phyloP scores from a whole-genome alignment of 192 early-diverging fungal species.

The Umbelopsis vinacea region DNA sequence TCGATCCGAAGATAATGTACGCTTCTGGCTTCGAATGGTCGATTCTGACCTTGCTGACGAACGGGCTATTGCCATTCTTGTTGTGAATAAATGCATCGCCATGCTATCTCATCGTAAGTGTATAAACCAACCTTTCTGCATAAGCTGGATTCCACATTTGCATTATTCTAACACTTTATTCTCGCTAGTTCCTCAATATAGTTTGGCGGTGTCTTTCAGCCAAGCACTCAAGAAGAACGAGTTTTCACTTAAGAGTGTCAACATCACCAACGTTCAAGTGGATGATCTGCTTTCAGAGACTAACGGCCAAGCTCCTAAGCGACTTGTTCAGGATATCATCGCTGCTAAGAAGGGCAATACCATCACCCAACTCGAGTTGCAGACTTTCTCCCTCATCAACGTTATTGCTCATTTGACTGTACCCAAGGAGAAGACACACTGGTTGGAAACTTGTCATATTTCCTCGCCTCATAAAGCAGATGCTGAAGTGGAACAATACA shows the following conservation, averaged over 20 bases:
- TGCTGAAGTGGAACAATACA: conserved; percentile 19
- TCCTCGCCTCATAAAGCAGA: neutral
- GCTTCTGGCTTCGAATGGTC: conserved; percentile 45
- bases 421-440: neutral
- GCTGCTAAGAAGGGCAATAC: conserved; percentile 32
- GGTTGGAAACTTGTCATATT: neutral
- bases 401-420: conserved; percentile 25
- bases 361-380: conserved; percentile 35
- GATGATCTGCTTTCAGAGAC: conserved; percentile 20
- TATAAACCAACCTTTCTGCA: neutral
- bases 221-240: neutral
- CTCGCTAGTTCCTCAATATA: conserved; percentile 1
- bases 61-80: conserved; percentile 43
- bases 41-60: conserved; percentile 30
- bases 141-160: neutral
- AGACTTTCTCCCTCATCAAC: conserved; percentile 42
- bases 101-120: conserved; percentile 4
- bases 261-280: neutral
- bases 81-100: conserved; percentile 37
- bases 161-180: neutral
- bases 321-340: conserved; percentile 34
- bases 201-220: neutral
- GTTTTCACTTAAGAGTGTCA: neutral
- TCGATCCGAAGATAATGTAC: conserved; percentile 26
- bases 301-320: conserved; percentile 30